phyloP scores from a whole-genome alignment of 768 basidiomycete species.

The Auriscalpium orientale region DNA sequence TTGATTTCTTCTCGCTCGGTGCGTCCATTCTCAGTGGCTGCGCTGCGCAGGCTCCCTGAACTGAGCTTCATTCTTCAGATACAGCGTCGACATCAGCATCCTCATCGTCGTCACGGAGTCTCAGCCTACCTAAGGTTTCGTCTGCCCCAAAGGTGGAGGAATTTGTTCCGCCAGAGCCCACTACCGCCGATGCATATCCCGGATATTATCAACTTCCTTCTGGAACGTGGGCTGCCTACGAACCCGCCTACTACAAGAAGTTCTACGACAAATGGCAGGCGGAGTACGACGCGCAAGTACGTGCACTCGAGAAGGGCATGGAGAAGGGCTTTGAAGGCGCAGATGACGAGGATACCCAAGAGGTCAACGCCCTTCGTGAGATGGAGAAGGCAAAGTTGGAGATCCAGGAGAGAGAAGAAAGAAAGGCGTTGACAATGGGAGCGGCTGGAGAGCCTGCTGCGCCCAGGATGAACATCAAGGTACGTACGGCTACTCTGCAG shows the following conservation, averaged over 20 bases:
- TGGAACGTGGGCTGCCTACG: slow-evolving; percentile 72
- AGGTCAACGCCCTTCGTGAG: slow-evolving; percentile 60
- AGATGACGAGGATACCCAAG: slow-evolving; percentile 46
- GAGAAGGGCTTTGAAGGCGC: slow-evolving; percentile 65
- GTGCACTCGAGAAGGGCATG: slow-evolving; percentile 61
- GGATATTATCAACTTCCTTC: slow-evolving; percentile 84
- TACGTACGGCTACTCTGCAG: slow-evolving; percentile 25
- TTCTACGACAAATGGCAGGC: slow-evolving; percentile 68
- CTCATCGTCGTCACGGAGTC: slow-evolving; percentile 13
- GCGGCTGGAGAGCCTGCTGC: slow-evolving; percentile 43
- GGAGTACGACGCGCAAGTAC: slow-evolving; percentile 65
- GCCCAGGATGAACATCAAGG: slow-evolving; percentile 81
- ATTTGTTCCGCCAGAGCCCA: slow-evolving; percentile 68
- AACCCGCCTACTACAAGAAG: slow-evolving; percentile 57
- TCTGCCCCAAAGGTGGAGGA: slow-evolving; percentile 65
- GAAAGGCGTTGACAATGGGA: slow-evolving; percentile 66
- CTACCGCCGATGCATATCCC: slow-evolving; percentile 68
- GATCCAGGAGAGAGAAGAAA: slow-evolving; percentile 67
- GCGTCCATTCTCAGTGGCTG: slow-evolving; percentile 14
- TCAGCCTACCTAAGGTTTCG: slow-evolving; percentile 31
- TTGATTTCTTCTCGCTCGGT: slow-evolving; percentile 70
- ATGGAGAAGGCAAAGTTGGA: slow-evolving; percentile 74
- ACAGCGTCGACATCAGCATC: slow-evolving; percentile 10
- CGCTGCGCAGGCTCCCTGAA: not conserved
- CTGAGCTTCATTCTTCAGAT: not conserved